Evolutionary conservation across 1,284 basidiomycete genomes (phyloP).

Genomic region (Mrakiaceae sp.): DNA sequence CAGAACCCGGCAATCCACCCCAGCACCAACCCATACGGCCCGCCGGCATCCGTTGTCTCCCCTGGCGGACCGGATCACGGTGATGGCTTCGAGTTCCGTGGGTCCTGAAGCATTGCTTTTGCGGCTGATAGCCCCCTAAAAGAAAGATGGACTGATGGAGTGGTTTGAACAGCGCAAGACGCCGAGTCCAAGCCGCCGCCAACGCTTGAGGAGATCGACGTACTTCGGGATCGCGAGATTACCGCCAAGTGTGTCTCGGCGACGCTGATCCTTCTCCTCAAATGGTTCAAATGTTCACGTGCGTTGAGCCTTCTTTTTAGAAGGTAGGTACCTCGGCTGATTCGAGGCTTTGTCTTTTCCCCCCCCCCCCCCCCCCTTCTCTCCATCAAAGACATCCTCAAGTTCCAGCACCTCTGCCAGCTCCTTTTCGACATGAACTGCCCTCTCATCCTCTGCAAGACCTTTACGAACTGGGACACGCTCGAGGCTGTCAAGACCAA

Average conservation of each 20-base stretch:
- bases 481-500: slow-evolving; percentile 69
- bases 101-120: neutral
- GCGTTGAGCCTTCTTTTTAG: slow-evolving; percentile 29
- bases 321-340: neutral
- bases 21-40: neutral
- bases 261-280: slow-evolving; percentile 76
- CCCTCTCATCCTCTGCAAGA: slow-evolving; percentile 85
- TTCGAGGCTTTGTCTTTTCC: neutral
- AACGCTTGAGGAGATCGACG: slow-evolving; percentile 88
- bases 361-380: neutral
- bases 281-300: slow-evolving; percentile 99
- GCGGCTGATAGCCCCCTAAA: too few relatives aligned
- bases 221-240: slow-evolving; percentile 91
- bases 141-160: too few relatives aligned
- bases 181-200: slow-evolving; percentile 45
- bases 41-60: neutral
- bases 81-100: slow-evolving; percentile 10
- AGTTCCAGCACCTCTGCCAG: slow-evolving; percentile 94
- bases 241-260: slow-evolving; percentile 95
- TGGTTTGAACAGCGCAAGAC: too few relatives aligned
- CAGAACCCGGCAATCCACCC: slow-evolving; percentile 48
- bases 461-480: slow-evolving; percentile 94
- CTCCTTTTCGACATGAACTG: slow-evolving; percentile 92
- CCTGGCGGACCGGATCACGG: neutral
- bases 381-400: slow-evolving; percentile 63